A percentile compares a stretch with the other conserved stretches of the same genome.
phyloP scores from a whole-genome alignment of 1,284 basidiomycete species.

The Rhodotorula sp. region DNA sequence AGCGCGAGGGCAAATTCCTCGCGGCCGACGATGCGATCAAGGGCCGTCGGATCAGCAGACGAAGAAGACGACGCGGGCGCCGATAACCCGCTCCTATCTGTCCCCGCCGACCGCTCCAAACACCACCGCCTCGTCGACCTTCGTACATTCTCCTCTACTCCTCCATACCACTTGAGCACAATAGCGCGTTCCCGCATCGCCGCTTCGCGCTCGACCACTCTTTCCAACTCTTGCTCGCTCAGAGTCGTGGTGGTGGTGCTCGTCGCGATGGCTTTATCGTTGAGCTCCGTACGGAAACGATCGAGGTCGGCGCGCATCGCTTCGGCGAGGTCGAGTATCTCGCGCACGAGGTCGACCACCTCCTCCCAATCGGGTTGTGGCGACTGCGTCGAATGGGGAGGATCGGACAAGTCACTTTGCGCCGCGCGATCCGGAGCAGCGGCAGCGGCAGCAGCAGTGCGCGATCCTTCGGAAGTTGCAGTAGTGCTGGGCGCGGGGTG shows the following conservation, averaged over 20 bases:
- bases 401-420: too few relatives aligned
- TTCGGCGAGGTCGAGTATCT: constrained; percentile 57
- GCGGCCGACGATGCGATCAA: not conserved
- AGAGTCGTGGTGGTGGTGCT: constrained; percentile 50
- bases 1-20: constrained; percentile 51
- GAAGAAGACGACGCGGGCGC: too few relatives aligned
- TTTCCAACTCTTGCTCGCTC: constrained; percentile 57
- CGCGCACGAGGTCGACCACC: constrained; percentile 55
- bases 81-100: too few relatives aligned
- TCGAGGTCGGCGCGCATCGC: constrained; percentile 65
- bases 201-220: constrained; percentile 57
- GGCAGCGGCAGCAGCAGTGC: too few relatives aligned
- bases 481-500: constrained; percentile 24
- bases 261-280: constrained; percentile 55
- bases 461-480: not conserved
- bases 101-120: not conserved
- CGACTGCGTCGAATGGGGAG: too few relatives aligned
- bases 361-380: too few relatives aligned
- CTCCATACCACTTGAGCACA: not conserved
- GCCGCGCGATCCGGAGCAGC: constrained; percentile 36
- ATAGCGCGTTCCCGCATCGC: constrained; percentile 57
- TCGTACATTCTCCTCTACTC: constrained; percentile 48
- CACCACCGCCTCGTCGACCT: constrained; percentile 2
- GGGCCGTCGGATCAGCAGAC: too few relatives aligned
- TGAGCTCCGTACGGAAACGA: constrained; percentile 49